Percentiles rank a stretch among this genome's conserved stretches.
Conservation (phyloP, 148 eudicot genomes). For the Nepenthes mirabilis region DNA sequence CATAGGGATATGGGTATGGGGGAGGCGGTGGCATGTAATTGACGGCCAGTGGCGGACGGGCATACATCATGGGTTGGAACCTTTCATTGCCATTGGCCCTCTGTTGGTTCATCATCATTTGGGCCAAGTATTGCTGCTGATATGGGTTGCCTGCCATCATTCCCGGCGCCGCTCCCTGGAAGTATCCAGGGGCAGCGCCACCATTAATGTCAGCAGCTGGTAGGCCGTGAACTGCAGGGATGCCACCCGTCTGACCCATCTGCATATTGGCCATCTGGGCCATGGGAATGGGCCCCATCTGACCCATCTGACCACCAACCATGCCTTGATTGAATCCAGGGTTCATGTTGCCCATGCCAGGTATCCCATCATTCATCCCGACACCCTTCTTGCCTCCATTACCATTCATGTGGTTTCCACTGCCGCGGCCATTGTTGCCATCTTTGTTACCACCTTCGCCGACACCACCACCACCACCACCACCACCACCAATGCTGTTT, state of each 20-base stretch:
- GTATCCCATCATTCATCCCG: constrained; percentile 34
- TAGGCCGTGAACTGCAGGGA: constrained; percentile 61
- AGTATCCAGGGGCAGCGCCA: constrained; percentile 23
- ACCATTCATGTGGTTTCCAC: neutral
- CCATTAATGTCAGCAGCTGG: constrained; percentile 32
- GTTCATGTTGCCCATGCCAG: constrained; percentile 44
- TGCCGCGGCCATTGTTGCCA: neutral
- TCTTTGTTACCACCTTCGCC: constrained; percentile 17
- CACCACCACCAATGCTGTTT: constrained; percentile 11
- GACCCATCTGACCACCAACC: constrained; percentile 35
- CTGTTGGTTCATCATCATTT: constrained; percentile 94
- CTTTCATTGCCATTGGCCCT: constrained; percentile 58
- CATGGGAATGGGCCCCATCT: constrained; percentile 32
- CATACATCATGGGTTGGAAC: constrained; percentile 98
- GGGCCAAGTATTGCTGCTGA: constrained; percentile 61
- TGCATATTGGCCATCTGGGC: constrained; percentile 58
- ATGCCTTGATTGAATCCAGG: constrained; percentile 22
- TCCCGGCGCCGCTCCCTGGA: constrained; percentile 42
- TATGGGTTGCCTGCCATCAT: constrained; percentile 61
- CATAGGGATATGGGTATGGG: constrained; percentile 30
- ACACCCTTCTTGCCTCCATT: constrained; percentile 30
- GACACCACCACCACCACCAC: constrained; percentile 9
- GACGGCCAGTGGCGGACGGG: constrained; percentile 63
- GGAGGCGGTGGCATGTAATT: constrained; percentile 54
- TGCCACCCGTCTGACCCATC: constrained; percentile 47